These are phyloP conservation scores for Scutellaria baicalensis DNA, from an alignment of 257 asterid species.

Conservation along the genomic window DNA sequence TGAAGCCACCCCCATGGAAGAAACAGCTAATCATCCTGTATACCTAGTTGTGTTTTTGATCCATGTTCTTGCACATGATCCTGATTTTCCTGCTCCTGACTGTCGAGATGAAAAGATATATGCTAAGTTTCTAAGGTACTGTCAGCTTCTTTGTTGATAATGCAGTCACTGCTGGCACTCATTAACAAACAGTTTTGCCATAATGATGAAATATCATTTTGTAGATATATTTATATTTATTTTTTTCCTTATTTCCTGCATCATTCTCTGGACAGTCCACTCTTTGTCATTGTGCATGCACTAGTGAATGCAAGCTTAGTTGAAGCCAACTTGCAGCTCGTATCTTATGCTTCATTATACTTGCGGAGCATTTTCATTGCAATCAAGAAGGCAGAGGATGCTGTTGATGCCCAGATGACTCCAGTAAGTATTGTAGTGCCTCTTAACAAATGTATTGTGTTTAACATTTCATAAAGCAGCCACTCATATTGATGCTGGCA, in stretches of 20 bases:
- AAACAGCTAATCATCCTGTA: conserved; percentile 51
- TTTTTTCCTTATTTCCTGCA: conserved; percentile 15
- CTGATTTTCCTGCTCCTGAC: conserved; percentile 51
- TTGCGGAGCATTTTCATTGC: conserved; percentile 66
- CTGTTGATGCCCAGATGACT: conserved; percentile 55
- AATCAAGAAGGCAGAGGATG: conserved; percentile 78
- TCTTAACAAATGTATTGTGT: conserved; percentile 10
- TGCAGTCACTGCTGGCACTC: conserved; percentile 4
- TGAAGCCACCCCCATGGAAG: conserved; percentile 30
- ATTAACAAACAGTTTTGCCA: not conserved
- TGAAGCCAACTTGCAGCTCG: conserved; percentile 27
- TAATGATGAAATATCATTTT: not conserved
- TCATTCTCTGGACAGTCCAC: conserved; percentile 54
- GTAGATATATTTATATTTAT: not conserved
- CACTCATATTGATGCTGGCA: not conserved
- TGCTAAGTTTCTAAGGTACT: conserved; percentile 61
- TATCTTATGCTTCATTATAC: conserved; percentile 31
- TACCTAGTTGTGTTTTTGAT: conserved; percentile 66
- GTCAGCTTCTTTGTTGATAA: conserved; percentile 2
- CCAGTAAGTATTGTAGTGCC: conserved; percentile 41
- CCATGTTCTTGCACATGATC: conserved; percentile 74
- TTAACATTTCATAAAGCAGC: not conserved
- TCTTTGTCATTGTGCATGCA: conserved; percentile 51
- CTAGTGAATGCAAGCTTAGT: conserved; percentile 34
- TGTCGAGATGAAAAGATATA: conserved; percentile 45